These are phyloP conservation scores for Candida neerlandica DNA, from an alignment of 1,139 yeast species.

Conservation along the genomic window DNA sequence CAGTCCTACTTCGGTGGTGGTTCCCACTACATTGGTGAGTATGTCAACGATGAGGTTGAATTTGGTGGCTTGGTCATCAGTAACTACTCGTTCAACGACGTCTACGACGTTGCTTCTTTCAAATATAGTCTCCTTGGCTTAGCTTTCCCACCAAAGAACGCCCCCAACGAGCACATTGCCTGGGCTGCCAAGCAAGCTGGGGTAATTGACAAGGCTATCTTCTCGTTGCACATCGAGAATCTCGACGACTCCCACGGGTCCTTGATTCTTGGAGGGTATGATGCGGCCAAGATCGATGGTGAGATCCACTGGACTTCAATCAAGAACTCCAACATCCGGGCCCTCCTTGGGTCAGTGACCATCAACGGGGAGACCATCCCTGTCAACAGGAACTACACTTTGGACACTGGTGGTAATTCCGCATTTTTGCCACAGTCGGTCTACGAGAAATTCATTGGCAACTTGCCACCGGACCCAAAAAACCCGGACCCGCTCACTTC, in stretches of 20 bases:
- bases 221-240: slow-evolving; percentile 1
- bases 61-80: not conserved
- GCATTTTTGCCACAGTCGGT: not conserved
- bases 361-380: slow-evolving; percentile 6
- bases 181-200: slow-evolving; percentile 5
- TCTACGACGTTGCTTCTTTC: not conserved
- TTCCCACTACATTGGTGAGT: slow-evolving; percentile 3
- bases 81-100: slow-evolving; percentile 3
- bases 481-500: no score
- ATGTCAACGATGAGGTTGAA: slow-evolving; percentile 1
- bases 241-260: not conserved
- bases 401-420: slow-evolving; percentile 5
- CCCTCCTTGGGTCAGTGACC: not conserved
- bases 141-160: not conserved
- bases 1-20: not conserved
- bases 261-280: slow-evolving; percentile 9
- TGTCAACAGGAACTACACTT: not conserved
- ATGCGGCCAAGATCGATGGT: slow-evolving; percentile 10
- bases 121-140: slow-evolving; percentile 4
- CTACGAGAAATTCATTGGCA: slow-evolving; percentile 4
- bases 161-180: not conserved
- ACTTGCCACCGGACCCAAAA: slow-evolving; percentile 8
- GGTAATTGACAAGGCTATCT: slow-evolving; percentile 4
- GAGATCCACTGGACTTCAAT: slow-evolving; percentile 8
- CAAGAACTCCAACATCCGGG: slow-evolving; percentile 6